Conservation (phyloP, 2,329 filamentous ascomycete genomes). For the Teratosphaeria zuluensis region DNA sequence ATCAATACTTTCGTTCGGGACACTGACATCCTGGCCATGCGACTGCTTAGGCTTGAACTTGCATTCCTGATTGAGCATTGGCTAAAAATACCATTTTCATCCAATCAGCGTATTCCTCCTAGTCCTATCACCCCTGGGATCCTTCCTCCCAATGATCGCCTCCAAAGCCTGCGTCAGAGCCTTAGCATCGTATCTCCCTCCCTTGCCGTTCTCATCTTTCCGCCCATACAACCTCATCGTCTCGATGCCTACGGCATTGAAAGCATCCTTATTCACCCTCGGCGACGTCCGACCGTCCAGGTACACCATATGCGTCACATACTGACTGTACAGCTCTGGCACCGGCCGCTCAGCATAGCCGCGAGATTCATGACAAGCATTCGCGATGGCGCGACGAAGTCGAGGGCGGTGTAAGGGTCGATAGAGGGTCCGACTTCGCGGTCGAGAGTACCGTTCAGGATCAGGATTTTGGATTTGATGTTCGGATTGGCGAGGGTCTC, state of each 20-base stretch:
- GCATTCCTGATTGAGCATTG: too few species aligned
- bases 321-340: slow-evolving; percentile 48
- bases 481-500: slow-evolving; percentile 43
- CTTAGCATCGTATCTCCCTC: slow-evolving; percentile 63
- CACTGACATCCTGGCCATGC: too few species aligned
- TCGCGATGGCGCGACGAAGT: slow-evolving; percentile 74
- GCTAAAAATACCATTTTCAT: slow-evolving; percentile 10
- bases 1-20: too few species aligned
- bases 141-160: slow-evolving; percentile 62
- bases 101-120: slow-evolving; percentile 50
- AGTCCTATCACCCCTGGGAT: slow-evolving; percentile 41
- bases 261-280: slow-evolving; percentile 54
- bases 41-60: too few species aligned
- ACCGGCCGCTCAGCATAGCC: slow-evolving; percentile 22
- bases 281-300: slow-evolving; percentile 64
- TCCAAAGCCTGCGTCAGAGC: slow-evolving; percentile 67
- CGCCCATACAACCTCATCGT: slow-evolving; percentile 68
- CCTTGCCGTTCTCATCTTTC: slow-evolving; percentile 44
- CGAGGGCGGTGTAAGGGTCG: slow-evolving; percentile 59
- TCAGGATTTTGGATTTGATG: slow-evolving; percentile 64
- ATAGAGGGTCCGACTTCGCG: slow-evolving; percentile 70
- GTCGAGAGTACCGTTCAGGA: slow-evolving; percentile 75
- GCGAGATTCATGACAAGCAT: slow-evolving; percentile 61
- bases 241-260: slow-evolving; percentile 63
- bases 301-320: slow-evolving; percentile 78